These are phyloP conservation scores for Cyclotella cryptica DNA, from an alignment of 108 stramenopile genomes.

Conservation along the genomic window DNA sequence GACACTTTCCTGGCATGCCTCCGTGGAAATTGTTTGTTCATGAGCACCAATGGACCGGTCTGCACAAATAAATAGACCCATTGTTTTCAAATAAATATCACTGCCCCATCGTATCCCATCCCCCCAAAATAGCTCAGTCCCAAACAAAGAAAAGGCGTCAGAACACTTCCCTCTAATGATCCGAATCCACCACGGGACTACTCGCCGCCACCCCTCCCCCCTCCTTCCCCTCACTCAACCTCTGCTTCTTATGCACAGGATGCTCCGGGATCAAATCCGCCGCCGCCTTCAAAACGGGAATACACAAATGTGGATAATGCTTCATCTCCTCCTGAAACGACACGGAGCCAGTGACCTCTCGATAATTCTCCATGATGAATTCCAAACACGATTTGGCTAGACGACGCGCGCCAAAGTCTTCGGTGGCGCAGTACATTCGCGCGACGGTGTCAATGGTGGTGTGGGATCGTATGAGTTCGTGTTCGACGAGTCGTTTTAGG, in stretches of 20 bases:
- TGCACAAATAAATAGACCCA: too few species aligned
- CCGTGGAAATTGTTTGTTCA: too few species aligned
- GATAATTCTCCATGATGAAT: conserved; percentile 90
- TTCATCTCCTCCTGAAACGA: conserved; percentile 93
- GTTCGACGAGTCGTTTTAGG: conserved; percentile 88
- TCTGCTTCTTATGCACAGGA: conserved; percentile 82
- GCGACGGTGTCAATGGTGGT: conserved; percentile 86
- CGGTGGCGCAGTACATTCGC: conserved; percentile 88
- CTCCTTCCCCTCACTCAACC: conserved; percentile 68
- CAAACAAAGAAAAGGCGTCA: too few species aligned
- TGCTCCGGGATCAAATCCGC: conserved; percentile 92
- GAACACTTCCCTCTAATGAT: conserved; percentile 23
- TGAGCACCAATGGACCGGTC: too few species aligned
- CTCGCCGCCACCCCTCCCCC: conserved; percentile 60
- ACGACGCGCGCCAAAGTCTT: conserved; percentile 85
- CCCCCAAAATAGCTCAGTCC: too few species aligned
- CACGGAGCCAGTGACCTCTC: conserved; percentile 81
- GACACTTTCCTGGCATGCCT: too few species aligned
- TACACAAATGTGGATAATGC: conserved; percentile 88
- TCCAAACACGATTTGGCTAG: conserved; percentile 85
- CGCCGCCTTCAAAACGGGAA: conserved; percentile 90
- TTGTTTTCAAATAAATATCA: too few species aligned
- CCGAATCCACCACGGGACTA: conserved; percentile 51
- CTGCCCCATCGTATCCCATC: too few species aligned
- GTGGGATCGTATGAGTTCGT: conserved; percentile 84